phyloP scores from a whole-genome alignment of 1,284 basidiomycete species.

The Melampsora americana region DNA sequence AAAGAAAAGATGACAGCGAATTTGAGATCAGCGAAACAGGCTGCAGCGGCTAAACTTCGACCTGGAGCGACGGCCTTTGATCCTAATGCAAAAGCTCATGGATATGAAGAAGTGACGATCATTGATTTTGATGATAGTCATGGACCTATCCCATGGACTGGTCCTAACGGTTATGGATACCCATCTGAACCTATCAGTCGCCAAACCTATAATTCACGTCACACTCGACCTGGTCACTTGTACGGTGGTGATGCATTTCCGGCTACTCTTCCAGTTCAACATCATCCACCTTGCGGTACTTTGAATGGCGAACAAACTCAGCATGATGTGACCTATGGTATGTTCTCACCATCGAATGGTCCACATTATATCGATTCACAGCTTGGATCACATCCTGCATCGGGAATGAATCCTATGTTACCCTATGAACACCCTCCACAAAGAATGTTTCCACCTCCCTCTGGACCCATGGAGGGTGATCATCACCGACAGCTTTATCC shows the following conservation, averaged over 20 bases:
- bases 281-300: not conserved
- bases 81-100: slow-evolving; percentile 42
- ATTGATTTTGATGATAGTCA: slow-evolving; percentile 31
- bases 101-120: slow-evolving; percentile 43
- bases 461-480: too few relatives aligned
- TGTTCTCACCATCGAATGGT: not conserved
- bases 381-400: not conserved
- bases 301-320: not conserved
- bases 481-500: too few relatives aligned
- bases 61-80: slow-evolving; percentile 40
- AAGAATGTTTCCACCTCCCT: too few relatives aligned
- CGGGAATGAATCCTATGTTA: not conserved
- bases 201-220: not conserved
- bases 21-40: not conserved
- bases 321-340: not conserved
- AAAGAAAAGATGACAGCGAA: not conserved
- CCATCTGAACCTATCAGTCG: not conserved
- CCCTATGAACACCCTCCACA: too few relatives aligned
- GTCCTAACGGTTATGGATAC: not conserved
- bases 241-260: not conserved
- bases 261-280: not conserved
- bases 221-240: not conserved
- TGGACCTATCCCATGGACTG: not conserved
- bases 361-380: not conserved
- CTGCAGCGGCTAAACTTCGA: slow-evolving; percentile 16